Evolutionary conservation across 1,284 basidiomycete species (phyloP), one percentile per base, ranked within the genome.

Genomic region (Moniliella sp.): DNA sequence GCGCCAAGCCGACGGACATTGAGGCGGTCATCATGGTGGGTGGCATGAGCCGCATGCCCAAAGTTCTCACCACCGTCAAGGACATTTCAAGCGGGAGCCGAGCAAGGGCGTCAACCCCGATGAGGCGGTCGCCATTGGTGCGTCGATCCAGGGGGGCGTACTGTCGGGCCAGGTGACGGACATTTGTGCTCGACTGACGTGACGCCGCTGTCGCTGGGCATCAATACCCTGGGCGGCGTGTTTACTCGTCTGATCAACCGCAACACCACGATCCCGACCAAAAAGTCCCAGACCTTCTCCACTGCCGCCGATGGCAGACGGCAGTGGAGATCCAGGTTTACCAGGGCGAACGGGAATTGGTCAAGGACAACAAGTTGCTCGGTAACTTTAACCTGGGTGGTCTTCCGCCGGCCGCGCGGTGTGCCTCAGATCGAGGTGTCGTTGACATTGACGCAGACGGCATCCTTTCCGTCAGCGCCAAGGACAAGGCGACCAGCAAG

Each of bases 191-290:
- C 74, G n/a, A n/a, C 94, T 42, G 86, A 93, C 59, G 86, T 94
- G 35, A 93, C 86, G 14, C 86, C 86, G 25, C 69, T 88, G 1
- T 86, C 83, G 0, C 76, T 88, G 43, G 81, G 81, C 72, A 88
- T 91, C 49, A 80, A 91, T 67, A 94, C 88, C 5, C 79, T 93
- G 40, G 88, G 88, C 55, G 88, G 88, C 63, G 93, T 97, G 65
- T 93, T 94, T 79, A 94, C 88, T 42, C 64, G 68, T 40, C 48
- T 65, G 36, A 57, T 59, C 65, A 77, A 74, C 62, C 78, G 88
- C 43, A 97, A 97, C 70, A 97, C 88, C 12, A 94, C 88, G 41
- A 94, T 94, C 65, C 88, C 88, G 13, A 94, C 86, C 58, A 97
- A 94, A 73, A 94, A 97, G 74, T 84, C 81, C 3, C 86, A 94